Base-by-base conservation (phyloP, 768 basidiomycete species). In the Peribolospora baueri region DNA sequence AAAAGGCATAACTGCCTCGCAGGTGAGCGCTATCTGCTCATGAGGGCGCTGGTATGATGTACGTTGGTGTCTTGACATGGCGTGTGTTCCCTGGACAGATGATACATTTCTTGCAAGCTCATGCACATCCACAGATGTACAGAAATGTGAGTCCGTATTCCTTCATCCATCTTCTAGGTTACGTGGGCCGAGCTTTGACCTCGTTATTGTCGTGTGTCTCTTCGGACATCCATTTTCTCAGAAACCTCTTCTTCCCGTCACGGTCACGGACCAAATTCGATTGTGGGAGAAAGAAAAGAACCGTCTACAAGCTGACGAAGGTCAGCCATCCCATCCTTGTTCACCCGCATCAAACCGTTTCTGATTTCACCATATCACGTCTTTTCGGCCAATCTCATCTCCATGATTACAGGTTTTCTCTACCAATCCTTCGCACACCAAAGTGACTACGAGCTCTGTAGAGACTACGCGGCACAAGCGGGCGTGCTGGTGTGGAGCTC, bases 51-150 rank as follows among this genome's bases (percentile, higher is more conserved):
- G 57, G 58, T 63, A 49, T 3, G n/a, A 51, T 10, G 42, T 25
- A 51, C 4, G 42, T 14, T 54, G 55, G 45, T 56, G n/a, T 54
- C n/a, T 14, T 45, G 47, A 6, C 43, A 42, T 40, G 38, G 46
- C 38, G 36, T 54, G 36, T 48, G 48, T 45, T 38, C 13, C 9
- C 40, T n/a, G 47, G 45, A 41, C 58, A 97, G 87, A 93, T 97
- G 66, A 90, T 98, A 66, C 82, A 81, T 65, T 97, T 97, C 68
- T 74, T 98, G 46, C 77, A 80, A 37, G 81, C 82, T 48, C 88
- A 97, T 69, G 93, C 91, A 2, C 93, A 97, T 67, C 84, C 88
- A 38, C 91, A 95, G 69, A 97, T 98, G 93, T 78, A 83, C 65
- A 85, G 81, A 68, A 86, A 88, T 65, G 86, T 87, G 64, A 61